Evolutionary conservation across 805 yeast genomes (phyloP).

Genomic region (Wickerhamomyces canadensis): DNA sequence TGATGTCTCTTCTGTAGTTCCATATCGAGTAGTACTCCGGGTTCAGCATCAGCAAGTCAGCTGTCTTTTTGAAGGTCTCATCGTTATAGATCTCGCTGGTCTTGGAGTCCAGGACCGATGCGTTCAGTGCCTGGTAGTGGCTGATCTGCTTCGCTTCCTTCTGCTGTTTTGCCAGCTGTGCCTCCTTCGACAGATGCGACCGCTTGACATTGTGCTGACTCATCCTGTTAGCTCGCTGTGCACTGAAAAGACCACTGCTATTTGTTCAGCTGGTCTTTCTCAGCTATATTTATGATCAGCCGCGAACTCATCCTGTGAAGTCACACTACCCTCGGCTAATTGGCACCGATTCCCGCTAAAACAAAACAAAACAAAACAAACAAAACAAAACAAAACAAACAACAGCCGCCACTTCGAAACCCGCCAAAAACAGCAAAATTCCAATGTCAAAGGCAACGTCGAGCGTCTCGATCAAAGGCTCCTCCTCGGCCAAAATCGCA

Average conservation of each 20-base stretch:
- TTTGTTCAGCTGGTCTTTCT: too few species aligned
- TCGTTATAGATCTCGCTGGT: conserved; percentile 25
- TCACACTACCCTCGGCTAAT: too few species aligned
- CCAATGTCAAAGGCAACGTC: conserved; percentile 24
- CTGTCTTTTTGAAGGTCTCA: conserved; percentile 46
- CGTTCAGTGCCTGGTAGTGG: conserved; percentile 43
- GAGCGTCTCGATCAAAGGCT: conserved; percentile 55
- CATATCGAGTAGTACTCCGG: conserved; percentile 89
- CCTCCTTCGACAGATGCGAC: conserved; percentile 49
- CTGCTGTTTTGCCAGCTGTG: conserved; percentile 41
- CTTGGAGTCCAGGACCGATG: conserved; percentile 35
- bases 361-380: conserved; percentile 26
- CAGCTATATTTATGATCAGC: too few species aligned
- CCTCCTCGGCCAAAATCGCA: conserved; percentile 63
- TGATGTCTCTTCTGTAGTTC: conserved; percentile 81
- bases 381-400: background rate
- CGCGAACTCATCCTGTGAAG: too few species aligned
- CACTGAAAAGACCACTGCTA: too few species aligned
- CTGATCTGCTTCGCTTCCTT: conserved; percentile 59
- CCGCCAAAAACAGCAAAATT: too few species aligned
- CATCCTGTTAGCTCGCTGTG: conserved; percentile 1
- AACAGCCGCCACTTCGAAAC: conserved; percentile 7
- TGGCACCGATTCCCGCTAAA: too few species aligned
- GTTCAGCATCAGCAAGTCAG: conserved; percentile 53
- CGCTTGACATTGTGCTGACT: conserved; percentile 69